Conservation (phyloP, 495 filamentous ascomycete genomes). For the Aspergillus campestris region DNA sequence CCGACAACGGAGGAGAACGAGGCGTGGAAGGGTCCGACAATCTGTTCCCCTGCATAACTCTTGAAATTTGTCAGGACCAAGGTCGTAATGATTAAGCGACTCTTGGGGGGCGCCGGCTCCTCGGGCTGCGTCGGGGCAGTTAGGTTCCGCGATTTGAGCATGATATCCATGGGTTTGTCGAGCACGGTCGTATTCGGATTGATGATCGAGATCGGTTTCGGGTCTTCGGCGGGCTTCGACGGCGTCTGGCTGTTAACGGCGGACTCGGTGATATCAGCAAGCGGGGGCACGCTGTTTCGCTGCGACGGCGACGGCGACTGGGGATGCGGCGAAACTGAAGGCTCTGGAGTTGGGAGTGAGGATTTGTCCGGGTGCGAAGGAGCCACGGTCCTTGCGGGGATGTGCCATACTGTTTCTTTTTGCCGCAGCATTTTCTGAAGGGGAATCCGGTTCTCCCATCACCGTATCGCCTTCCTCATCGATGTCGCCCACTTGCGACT, state of each 20-base stretch:
- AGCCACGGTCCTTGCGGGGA: slow-evolving; percentile 44
- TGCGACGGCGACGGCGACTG: slow-evolving; percentile 33
- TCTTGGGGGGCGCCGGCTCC: slow-evolving; percentile 63
- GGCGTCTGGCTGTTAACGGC: slow-evolving; percentile 53
- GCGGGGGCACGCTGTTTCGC: slow-evolving; percentile 47
- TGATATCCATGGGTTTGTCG: slow-evolving; percentile 90
- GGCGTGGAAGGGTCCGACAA: slow-evolving; percentile 92
- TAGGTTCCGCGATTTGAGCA: slow-evolving; percentile 75
- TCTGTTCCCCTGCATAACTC: slow-evolving; percentile 90
- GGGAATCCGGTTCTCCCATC: slow-evolving; percentile 48
- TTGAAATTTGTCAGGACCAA: slow-evolving; percentile 93
- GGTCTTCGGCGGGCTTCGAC: slow-evolving; percentile 28
- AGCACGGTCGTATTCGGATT: slow-evolving; percentile 65
- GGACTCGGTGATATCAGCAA: slow-evolving; percentile 71
- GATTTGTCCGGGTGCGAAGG: slow-evolving; percentile 36
- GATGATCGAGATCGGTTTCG: slow-evolving; percentile 52
- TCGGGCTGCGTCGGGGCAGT: slow-evolving; percentile 50
- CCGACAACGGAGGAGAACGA: slow-evolving; percentile 99
- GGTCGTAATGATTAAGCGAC: slow-evolving; percentile 84
- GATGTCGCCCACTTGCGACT: slow-evolving; percentile 20
- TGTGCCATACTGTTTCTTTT: slow-evolving; percentile 65
- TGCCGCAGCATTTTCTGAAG: slow-evolving; percentile 54
- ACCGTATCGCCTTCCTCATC: slow-evolving; percentile 43
- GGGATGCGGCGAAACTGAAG: slow-evolving; percentile 44
- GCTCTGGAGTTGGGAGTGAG: slow-evolving; percentile 53